These are phyloP conservation scores for Taphrina sp. DNA, from an alignment of 1,139 yeast species.

Conservation along the genomic window DNA sequence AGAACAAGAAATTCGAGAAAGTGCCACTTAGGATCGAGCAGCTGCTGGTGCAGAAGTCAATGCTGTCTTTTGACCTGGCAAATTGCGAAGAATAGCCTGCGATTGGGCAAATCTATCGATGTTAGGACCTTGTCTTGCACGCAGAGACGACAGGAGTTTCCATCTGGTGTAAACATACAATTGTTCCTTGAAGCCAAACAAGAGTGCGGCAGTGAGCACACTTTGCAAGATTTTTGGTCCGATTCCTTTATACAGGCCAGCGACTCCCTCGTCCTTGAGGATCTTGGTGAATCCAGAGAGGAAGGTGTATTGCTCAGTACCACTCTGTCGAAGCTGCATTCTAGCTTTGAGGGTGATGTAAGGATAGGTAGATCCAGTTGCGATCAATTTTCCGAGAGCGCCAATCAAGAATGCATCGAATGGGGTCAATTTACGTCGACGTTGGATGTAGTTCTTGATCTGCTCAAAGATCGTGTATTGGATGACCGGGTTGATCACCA, in stretches of 20 bases:
- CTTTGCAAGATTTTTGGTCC: conserved; percentile 77
- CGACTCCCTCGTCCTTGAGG: conserved; percentile 64
- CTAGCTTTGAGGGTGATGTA: conserved; percentile 85
- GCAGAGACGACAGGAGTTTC: too few species aligned
- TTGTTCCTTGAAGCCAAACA: conserved; percentile 89
- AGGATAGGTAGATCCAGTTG: conserved; percentile 85
- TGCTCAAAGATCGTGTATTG: conserved; percentile 93
- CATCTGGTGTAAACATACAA: too few species aligned
- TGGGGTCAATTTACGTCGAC: conserved; percentile 51
- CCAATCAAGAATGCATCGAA: conserved; percentile 80
- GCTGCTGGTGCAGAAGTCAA: conserved; percentile 5
- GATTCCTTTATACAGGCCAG: conserved; percentile 78
- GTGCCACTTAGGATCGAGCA: conserved; percentile 5
- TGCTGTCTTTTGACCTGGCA: conserved; percentile 19
- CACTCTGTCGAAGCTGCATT: conserved; percentile 63
- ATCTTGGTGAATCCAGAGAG: conserved; percentile 50
- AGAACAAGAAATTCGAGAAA: too few species aligned
- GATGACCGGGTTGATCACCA: conserved; percentile 83
- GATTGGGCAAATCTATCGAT: conserved; percentile 28
- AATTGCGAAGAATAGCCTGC: conserved; percentile 4
- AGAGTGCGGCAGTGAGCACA: conserved; percentile 81
- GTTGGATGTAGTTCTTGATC: conserved; percentile 63
- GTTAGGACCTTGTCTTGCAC: too few species aligned
- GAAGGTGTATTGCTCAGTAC: conserved; percentile 42
- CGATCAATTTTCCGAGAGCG: conserved; percentile 82